Conservation (phyloP, 495 filamentous ascomycete species). For the Pyronema omphalodes region DNA sequence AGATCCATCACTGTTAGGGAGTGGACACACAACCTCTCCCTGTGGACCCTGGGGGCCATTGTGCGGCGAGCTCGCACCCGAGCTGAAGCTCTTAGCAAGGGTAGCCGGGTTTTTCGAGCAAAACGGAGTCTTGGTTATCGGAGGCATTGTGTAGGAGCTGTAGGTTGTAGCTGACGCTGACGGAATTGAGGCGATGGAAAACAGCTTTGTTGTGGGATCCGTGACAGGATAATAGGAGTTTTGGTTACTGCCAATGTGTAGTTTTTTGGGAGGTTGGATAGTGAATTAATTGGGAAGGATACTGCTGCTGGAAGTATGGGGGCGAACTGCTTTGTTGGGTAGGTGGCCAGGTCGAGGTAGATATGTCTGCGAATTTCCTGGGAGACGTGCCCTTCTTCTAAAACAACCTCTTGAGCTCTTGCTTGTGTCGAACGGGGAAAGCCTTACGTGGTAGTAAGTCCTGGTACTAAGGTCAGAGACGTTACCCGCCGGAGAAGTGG, state of each 20-base stretch:
- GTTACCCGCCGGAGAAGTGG: constrained; percentile 4
- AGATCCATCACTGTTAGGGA: constrained; percentile 91
- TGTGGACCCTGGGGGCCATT: constrained; percentile 12
- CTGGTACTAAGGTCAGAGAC: background rate
- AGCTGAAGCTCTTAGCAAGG: constrained; percentile 16
- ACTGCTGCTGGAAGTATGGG: background rate
- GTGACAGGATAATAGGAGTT: background rate
- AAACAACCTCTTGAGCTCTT: background rate
- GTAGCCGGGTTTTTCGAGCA: constrained; percentile 22
- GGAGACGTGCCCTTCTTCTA: no score
- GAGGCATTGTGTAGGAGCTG: constrained; percentile 13
- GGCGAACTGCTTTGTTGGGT: background rate
- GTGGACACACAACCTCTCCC: constrained; percentile 78
- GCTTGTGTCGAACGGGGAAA: background rate
- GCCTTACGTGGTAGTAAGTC: background rate
- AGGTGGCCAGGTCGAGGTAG: background rate
- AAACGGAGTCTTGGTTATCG: constrained; percentile 20
- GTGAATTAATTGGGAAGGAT: background rate
- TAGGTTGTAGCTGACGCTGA: background rate
- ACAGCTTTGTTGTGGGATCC: background rate
- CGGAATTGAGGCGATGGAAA: background rate
- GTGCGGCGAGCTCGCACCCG: constrained; percentile 9
- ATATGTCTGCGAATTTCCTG: background rate
- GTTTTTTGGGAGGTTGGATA: background rate
- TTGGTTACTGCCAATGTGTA: background rate